These are phyloP conservation scores for Sporothrix euskadiensis DNA, from an alignment of 2,329 filamentous ascomycete genomes.

Conservation along the genomic window DNA sequence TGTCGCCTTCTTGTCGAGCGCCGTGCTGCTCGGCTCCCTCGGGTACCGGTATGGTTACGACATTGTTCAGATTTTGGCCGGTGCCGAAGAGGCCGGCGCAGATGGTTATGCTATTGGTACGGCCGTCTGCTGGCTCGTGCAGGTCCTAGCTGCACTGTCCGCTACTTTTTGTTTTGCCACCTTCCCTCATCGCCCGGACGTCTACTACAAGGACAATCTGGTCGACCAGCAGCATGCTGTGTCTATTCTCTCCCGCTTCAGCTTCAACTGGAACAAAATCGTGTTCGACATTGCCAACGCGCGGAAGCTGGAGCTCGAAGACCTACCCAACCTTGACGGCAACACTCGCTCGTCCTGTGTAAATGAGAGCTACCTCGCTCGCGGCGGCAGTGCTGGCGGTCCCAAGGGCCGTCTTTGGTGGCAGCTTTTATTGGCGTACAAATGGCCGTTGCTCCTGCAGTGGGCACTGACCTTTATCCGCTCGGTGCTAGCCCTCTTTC, in stretches of 20 bases:
- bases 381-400: slow-evolving; percentile 33
- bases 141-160: slow-evolving; percentile 34
- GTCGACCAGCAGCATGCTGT: slow-evolving; percentile 43
- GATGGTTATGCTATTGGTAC: slow-evolving; percentile 27
- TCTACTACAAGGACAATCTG: slow-evolving; percentile 37
- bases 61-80: slow-evolving; percentile 33
- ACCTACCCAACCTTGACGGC: slow-evolving; percentile 40
- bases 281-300: slow-evolving; percentile 39
- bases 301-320: slow-evolving; percentile 38
- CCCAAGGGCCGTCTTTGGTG: slow-evolving; percentile 38
- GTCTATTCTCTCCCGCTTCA: slow-evolving; percentile 37
- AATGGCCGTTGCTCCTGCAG: slow-evolving; percentile 37
- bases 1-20: slow-evolving; percentile 36
- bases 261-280: slow-evolving; percentile 40
- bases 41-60: slow-evolving; percentile 37
- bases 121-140: slow-evolving; percentile 36
- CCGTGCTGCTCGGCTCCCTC: slow-evolving; percentile 34
- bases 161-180: slow-evolving; percentile 37
- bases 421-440: slow-evolving; percentile 38
- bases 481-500: slow-evolving; percentile 39
- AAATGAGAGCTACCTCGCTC: slow-evolving; percentile 31
- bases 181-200: slow-evolving; percentile 41
- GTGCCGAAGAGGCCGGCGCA: slow-evolving; percentile 3
- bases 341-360: slow-evolving; percentile 38
- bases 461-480: slow-evolving; percentile 40